Percentiles rank a stretch among this genome's conserved stretches.
phyloP scores from a whole-genome alignment of 1,284 basidiomycete species.

The Rhodofomes roseus region DNA sequence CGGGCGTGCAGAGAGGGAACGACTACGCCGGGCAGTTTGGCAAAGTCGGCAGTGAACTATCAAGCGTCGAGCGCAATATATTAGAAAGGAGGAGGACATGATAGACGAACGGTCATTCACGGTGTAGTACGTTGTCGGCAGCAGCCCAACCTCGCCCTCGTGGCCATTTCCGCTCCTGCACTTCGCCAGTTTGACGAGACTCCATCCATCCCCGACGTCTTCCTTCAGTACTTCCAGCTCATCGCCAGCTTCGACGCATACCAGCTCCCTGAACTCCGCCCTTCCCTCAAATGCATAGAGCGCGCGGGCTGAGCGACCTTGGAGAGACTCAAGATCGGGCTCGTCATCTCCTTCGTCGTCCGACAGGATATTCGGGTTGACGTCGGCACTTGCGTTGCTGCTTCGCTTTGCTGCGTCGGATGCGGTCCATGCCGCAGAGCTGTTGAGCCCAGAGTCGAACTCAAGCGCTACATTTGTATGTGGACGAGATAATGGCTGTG shows the following conservation, averaged over 20 bases:
- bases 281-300: slow-evolving; percentile 74
- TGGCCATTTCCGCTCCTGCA: slow-evolving; percentile 21
- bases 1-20: slow-evolving; percentile 25
- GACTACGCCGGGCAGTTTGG: slow-evolving; percentile 42
- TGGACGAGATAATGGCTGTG: slow-evolving; percentile 13
- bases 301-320: slow-evolving; percentile 52
- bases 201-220: slow-evolving; percentile 72
- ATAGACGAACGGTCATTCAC: slow-evolving; percentile 36
- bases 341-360: slow-evolving; percentile 38
- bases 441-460: slow-evolving; percentile 74
- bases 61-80: neutral
- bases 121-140: slow-evolving; percentile 71
- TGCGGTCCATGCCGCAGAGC: slow-evolving; percentile 71
- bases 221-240: slow-evolving; percentile 62
- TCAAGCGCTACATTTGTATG: slow-evolving; percentile 28
- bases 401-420: slow-evolving; percentile 44
- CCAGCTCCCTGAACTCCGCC: slow-evolving; percentile 65
- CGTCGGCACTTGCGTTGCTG: slow-evolving; percentile 5
- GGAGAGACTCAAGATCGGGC: slow-evolving; percentile 26
- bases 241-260: slow-evolving; percentile 57
- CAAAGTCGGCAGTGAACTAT: slow-evolving; percentile 63
- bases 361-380: slow-evolving; percentile 18
- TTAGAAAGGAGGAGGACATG: neutral
- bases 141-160: slow-evolving; percentile 59
- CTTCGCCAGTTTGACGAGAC: slow-evolving; percentile 45